Conservation (phyloP, 2,329 filamentous ascomycete genomes). For the Diaporthe ilicicola region DNA sequence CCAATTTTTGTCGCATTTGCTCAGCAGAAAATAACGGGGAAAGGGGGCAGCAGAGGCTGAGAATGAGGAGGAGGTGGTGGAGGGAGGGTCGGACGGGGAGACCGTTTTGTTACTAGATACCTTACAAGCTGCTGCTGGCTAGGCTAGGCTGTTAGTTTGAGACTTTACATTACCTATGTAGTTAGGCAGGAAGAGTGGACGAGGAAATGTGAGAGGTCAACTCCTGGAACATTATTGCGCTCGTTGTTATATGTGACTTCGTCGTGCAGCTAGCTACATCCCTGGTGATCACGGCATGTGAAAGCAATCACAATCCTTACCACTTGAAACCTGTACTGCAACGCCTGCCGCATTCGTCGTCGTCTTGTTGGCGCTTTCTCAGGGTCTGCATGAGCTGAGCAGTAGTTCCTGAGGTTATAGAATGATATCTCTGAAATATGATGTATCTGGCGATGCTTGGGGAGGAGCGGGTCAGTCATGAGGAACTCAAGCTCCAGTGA, state of each 20-base stretch:
- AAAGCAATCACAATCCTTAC: background rate
- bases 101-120: conserved; percentile 25
- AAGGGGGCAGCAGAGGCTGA: background rate
- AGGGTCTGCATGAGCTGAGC: background rate
- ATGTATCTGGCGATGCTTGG: background rate
- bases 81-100: background rate
- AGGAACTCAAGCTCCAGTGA: background rate
- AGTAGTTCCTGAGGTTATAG: background rate
- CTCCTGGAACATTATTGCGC: background rate
- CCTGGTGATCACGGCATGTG: too few species aligned
- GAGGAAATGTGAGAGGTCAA: conserved; percentile 22
- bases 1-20: conserved; percentile 19
- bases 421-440: background rate
- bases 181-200: background rate
- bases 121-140: conserved; percentile 31
- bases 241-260: background rate
- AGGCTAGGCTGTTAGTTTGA: conserved; percentile 21
- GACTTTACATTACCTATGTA: conserved; percentile 20
- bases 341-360: background rate
- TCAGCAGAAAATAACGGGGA: conserved; percentile 5
- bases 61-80: background rate
- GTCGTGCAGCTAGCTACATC: too few species aligned
- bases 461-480: background rate
- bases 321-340: background rate
- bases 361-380: background rate